Evolutionary conservation across 2,329 filamentous ascomycete genomes (phyloP), one percentile per base, ranked within the genome.

Genomic region (Aspergillus thermomutatus): DNA sequence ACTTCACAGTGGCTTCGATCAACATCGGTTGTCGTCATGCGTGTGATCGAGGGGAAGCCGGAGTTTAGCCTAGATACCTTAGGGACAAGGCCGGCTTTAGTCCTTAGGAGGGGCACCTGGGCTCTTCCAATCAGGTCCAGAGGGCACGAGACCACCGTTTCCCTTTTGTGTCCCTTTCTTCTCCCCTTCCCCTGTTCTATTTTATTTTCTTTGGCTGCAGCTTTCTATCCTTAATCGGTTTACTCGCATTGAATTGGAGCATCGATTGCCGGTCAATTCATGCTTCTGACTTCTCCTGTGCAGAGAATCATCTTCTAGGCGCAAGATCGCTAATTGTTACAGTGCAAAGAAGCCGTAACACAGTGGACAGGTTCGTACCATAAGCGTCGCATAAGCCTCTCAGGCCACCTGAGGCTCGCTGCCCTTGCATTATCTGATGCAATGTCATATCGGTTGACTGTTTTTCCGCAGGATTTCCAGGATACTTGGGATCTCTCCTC

Each of bases 111-210:
- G 40, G 49, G 40, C 23, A 6, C 7, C 21, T 14, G 9, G 10
- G 23, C 23, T 61, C 58, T 64, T 63, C 66, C 65, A 67, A 69
- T 66, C 63, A 61, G 64, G 69, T 48, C 57, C 57, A 57, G 57
- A 25, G 61, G 61, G 69, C 70, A 72, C 70, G 70, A 72, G 70
- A 72, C 70, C 70, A 66, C 50, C 55, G 37, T 58, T 53, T 60
- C 58, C 60, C 56, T 56, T 59, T 61, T 59, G 54, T 60, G 53
- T 49, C 51, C 55, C 53, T 55, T 55, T 51, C 50, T 52, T 52
- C 52, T 55, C 50, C 46, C 34, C 48, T 61, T 53, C 58, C 50
- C 37, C 50, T 54, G 31, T 45, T 52, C 28, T 49, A 9, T 26
- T 55, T 56, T 53, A 41, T 50, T 54, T 28, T 43, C 49, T 43